Percentiles rank a stretch among this genome's conserved stretches.
Conservation (phyloP, 192 early-diverging fungal genomes). For the Chytriomyces sp. region DNA sequence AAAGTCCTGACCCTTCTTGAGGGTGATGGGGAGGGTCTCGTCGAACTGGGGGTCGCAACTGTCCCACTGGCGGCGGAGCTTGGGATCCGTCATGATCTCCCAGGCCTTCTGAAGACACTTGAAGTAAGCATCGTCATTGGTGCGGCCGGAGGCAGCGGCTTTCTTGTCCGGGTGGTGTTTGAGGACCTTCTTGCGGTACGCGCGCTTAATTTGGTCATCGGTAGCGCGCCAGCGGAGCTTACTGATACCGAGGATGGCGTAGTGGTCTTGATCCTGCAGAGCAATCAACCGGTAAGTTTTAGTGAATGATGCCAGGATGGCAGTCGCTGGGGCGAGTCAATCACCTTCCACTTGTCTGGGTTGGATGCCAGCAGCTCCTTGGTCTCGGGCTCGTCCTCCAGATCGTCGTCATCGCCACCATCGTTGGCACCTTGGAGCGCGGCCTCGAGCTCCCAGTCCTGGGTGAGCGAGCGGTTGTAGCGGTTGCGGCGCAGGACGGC, state of each 20-base stretch:
- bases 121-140: constrained; percentile 95
- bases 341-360: constrained; percentile 93
- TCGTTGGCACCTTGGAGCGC: constrained; percentile 55
- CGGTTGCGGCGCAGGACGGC: constrained; percentile 43
- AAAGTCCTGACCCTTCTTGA: constrained; percentile 82
- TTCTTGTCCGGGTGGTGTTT: constrained; percentile 99
- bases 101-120: constrained; percentile 96
- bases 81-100: constrained; percentile 89
- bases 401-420: constrained; percentile 59
- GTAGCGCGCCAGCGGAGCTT: constrained; percentile 85
- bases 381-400: constrained; percentile 81
- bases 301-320: too few species aligned
- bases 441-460: constrained; percentile 50
- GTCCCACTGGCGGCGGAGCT: constrained; percentile 92
- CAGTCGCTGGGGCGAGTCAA: not conserved
- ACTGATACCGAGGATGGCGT: constrained; percentile 91
- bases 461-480: constrained; percentile 50
- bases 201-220: constrained; percentile 91
- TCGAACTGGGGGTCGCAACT: constrained; percentile 94
- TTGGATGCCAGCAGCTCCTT: constrained; percentile 73
- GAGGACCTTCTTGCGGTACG: constrained; percentile 91
- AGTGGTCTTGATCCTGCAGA: constrained; percentile 97
- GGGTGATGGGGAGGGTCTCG: constrained; percentile 65
- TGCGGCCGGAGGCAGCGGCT: constrained; percentile 70
- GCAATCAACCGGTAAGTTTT: too few species aligned